phyloP scores from a whole-genome alignment of 352 stramenopile species.

The Phytophthora kernoviae region DNA sequence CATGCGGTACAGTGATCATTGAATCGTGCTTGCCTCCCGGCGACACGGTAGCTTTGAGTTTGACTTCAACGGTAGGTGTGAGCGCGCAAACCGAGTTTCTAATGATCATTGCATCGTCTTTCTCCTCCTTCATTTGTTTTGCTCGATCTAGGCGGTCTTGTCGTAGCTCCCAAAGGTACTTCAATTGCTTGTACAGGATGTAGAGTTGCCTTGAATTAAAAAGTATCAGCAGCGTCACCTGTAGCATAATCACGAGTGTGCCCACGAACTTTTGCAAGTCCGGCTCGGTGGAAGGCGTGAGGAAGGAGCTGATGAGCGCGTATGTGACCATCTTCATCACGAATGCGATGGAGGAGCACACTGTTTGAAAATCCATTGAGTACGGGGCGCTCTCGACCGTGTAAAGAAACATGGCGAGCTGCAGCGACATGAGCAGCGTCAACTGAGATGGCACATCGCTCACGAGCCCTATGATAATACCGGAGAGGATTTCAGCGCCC shows the following conservation, averaged over 20 bases:
- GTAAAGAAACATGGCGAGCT: constrained; percentile 80
- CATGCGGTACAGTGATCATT: constrained; percentile 25
- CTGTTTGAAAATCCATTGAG: constrained; percentile 75
- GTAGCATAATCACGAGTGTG: constrained; percentile 69
- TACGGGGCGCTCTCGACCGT: constrained; percentile 68
- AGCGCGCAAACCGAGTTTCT: constrained; percentile 40
- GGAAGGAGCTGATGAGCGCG: constrained; percentile 77
- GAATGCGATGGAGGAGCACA: constrained; percentile 70
- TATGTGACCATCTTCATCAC: constrained; percentile 88
- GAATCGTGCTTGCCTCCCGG: constrained; percentile 44
- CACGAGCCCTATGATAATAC: constrained; percentile 74
- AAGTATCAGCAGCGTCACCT: constrained; percentile 65
- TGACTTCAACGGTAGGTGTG: constrained; percentile 43
- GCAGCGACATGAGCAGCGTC: constrained; percentile 69
- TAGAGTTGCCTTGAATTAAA: constrained; percentile 82
- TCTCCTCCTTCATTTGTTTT: constrained; percentile 28
- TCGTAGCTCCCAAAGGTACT: constrained; percentile 59
- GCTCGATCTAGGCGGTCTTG: constrained; percentile 40
- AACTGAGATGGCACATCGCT: constrained; percentile 78
- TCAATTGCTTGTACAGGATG: constrained; percentile 80
- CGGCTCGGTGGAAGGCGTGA: constrained; percentile 56
- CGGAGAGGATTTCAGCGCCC: constrained; percentile 74
- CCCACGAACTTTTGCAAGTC: constrained; percentile 59
- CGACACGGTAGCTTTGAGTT: constrained; percentile 29
- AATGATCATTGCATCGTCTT: constrained; percentile 34